Evolutionary conservation across 2,329 filamentous ascomycete species (phyloP), one percentile per base, ranked within the genome.

Genomic region (Didymella pomorum): DNA sequence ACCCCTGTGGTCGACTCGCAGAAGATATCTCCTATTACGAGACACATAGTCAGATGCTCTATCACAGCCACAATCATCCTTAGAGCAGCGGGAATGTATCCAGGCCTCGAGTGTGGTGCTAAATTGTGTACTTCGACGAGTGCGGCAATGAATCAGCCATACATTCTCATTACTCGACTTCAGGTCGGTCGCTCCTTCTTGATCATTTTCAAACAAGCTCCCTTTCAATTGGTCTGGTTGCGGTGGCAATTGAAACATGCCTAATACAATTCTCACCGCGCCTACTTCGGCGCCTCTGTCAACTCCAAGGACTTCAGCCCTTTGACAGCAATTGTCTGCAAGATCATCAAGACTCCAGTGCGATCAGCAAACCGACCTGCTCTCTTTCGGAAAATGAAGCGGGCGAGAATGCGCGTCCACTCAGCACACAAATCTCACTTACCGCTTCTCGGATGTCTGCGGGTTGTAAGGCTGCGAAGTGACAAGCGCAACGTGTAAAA

Each of bases 241-340:
- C 18, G 49, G 49, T 58, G 55, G 48, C 49, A 37, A 58, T 28
- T 58, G 55, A 58, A 58, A 52, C 49, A 29, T 33, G 37, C 25
- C 23, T 41, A 29, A 44, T 26, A 53, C 31, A 45, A 12, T 23
- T 28, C n/a, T 49, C 23, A n/a, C 39, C 16, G 29, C 33, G 16
- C 16, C n/a, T 43, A 10, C 25, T 25, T 35, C 28, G 20, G 23
- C 21, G n/a, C 16, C 31, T 41, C 51, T 35, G 20, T n/a, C n/a
- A n/a, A n/a, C n/a, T n/a, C n/a, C n/a, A n/a, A n/a, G n/a, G n/a
- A n/a, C n/a, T n/a, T n/a, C n/a, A 47, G 29, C 28, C 20, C 21
- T 18, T 21, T 10, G 16, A 21, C 23, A n/a, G 14, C 7, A 7
- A 9, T 25, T 42, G 2, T 25, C 21, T 25, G 39, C n/a, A 11